Conservation (phyloP, 352 stramenopile genomes). For the Globisporangium radiosum region DNA sequence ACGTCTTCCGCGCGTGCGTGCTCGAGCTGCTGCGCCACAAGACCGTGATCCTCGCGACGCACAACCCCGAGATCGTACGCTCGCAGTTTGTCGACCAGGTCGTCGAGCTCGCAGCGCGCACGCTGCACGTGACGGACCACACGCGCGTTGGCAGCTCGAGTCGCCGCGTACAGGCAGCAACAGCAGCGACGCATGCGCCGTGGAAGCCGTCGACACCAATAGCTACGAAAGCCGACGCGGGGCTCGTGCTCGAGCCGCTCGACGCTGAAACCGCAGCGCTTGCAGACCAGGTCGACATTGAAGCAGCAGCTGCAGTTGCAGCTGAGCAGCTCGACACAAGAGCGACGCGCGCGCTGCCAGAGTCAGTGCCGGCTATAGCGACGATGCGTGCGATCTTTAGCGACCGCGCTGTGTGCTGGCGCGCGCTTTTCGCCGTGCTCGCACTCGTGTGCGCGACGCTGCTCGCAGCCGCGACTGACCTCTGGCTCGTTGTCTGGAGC, state of each 20-base stretch:
- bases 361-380: too few species aligned
- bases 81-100: constrained; percentile 32
- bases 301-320: too few species aligned
- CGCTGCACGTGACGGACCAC: not conserved
- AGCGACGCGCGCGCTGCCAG: not conserved
- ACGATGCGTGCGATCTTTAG: constrained; percentile 22
- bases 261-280: not conserved
- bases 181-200: too few species aligned
- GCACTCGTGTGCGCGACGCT: constrained; percentile 17
- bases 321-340: constrained; percentile 7
- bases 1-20: constrained; percentile 48
- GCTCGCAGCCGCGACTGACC: constrained; percentile 25
- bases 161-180: not conserved
- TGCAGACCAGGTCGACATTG: not conserved
- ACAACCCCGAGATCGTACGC: constrained; percentile 38
- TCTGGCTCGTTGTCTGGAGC: constrained; percentile 37
- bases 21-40: constrained; percentile 34
- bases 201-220: not conserved
- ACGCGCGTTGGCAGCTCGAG: not conserved
- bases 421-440: constrained; percentile 19
- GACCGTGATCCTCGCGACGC: constrained; percentile 44
- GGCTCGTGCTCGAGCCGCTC: not conserved
- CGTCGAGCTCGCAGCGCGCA: constrained; percentile 5
- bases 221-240: not conserved
- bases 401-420: constrained; percentile 12